A percentile compares a stretch with the other conserved stretches of the same genome.
phyloP scores from a whole-genome alignment of 495 filamentous ascomycete species.

The Margaritispora aquatica region DNA sequence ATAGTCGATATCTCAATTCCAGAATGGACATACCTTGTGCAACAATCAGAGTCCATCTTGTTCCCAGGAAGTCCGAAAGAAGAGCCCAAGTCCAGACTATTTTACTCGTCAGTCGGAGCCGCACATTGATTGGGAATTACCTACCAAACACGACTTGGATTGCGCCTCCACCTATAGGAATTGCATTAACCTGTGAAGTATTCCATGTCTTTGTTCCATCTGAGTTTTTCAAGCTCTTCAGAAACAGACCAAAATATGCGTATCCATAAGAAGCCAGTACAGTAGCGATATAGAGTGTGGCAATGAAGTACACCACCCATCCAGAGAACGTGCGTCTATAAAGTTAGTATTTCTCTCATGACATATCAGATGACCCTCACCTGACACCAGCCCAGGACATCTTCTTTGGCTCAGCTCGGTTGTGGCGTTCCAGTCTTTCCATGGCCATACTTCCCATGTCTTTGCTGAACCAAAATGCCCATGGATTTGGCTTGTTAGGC shows the following conservation, averaged over 20 bases:
- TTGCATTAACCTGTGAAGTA: conserved; percentile 31
- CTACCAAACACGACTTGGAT: conserved; percentile 28
- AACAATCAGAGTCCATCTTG: conserved; percentile 31
- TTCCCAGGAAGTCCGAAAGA: conserved; percentile 31
- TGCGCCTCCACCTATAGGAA: conserved; percentile 32
- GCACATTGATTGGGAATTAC: background rate
- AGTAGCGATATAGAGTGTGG: conserved; percentile 30
- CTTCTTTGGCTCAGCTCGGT: conserved; percentile 29
- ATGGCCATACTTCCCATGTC: conserved; percentile 26
- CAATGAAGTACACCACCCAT: conserved; percentile 32
- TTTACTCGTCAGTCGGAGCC: background rate
- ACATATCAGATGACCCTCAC: conserved; percentile 16
- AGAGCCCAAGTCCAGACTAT: conserved; percentile 36
- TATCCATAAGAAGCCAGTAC: conserved; percentile 34
- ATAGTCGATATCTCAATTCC: background rate
- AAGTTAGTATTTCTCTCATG: background rate
- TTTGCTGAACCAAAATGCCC: conserved; percentile 31
- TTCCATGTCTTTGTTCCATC: conserved; percentile 32
- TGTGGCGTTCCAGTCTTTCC: conserved; percentile 28
- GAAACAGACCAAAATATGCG: conserved; percentile 34
- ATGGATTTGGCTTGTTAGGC: conserved; percentile 31
- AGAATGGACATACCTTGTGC: conserved; percentile 18
- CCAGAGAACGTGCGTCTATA: conserved; percentile 27
- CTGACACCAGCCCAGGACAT: conserved; percentile 32
- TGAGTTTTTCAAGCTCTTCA: conserved; percentile 28